These are phyloP conservation scores for Raphanus raphanistrum DNA, from an alignment of 345 rosid genomes.

Conservation along the genomic window DNA sequence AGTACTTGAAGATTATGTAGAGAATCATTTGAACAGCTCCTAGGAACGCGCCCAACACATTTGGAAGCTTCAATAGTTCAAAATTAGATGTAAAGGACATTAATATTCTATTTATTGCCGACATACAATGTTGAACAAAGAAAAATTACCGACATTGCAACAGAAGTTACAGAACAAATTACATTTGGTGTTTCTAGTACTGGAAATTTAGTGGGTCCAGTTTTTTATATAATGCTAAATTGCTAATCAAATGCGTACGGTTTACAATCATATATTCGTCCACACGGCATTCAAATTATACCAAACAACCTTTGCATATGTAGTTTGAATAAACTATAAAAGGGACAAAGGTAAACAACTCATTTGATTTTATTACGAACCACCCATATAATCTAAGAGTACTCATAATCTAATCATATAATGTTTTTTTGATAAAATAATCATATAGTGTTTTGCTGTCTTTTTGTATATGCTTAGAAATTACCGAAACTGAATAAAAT, in stretches of 20 bases:
- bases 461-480: conserved; percentile 17
- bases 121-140: conserved; percentile 12
- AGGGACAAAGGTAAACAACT: conserved; percentile 19
- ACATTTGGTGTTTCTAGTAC: conserved; percentile 18
- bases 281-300: conserved; percentile 18
- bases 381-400: background rate
- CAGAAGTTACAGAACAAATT: conserved; percentile 29
- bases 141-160: conserved; percentile 19
- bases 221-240: background rate
- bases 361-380: conserved; percentile 29
- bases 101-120: conserved; percentile 29
- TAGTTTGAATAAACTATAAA: conserved; percentile 13
- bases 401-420: conserved; percentile 6
- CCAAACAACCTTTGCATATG: conserved; percentile 1
- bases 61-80: conserved; percentile 48
- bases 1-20: conserved; percentile 47
- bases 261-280: conserved; percentile 29
- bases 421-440: background rate
- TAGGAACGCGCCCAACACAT: conserved; percentile 48
- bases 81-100: conserved; percentile 19
- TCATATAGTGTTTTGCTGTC: conserved; percentile 29
- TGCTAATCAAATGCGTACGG: conserved; percentile 20
- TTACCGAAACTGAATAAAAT: background rate
- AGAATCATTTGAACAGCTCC: conserved; percentile 58
- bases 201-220: conserved; percentile 28